A percentile compares a stretch with the other conserved stretches of the same genome.
phyloP scores from a whole-genome alignment of 352 stramenopile species.

The Pythium rhizo-oryzae region DNA sequence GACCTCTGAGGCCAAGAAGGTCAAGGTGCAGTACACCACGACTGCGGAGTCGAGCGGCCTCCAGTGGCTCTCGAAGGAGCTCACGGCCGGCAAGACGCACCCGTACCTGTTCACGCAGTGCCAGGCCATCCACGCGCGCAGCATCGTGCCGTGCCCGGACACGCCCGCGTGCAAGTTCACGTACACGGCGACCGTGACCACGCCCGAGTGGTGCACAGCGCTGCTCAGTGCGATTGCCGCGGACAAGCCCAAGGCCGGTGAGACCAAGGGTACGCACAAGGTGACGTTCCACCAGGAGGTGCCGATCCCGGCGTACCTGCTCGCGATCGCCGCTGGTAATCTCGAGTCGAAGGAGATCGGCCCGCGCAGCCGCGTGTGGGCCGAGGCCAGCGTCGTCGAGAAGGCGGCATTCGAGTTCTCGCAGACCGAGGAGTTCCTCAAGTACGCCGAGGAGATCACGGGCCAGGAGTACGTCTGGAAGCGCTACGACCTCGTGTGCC shows the following conservation, averaged over 20 bases:
- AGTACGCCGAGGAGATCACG: slow-evolving; percentile 92
- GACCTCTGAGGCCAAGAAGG: slow-evolving; percentile 46
- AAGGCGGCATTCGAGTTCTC: slow-evolving; percentile 87
- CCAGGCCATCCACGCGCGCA: slow-evolving; percentile 95
- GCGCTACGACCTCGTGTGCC: slow-evolving; percentile 97
- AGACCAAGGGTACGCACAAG: slow-evolving; percentile 35
- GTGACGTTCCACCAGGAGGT: slow-evolving; percentile 90
- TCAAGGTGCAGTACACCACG: slow-evolving; percentile 75
- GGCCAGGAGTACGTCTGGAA: slow-evolving; percentile 54
- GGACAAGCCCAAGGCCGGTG: slow-evolving; percentile 41
- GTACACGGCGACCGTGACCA: slow-evolving; percentile 83
- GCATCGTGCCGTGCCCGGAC: slow-evolving; percentile 96
- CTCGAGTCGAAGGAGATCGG: slow-evolving; percentile 90
- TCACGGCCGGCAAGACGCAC: slow-evolving; percentile 93
- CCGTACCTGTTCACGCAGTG: slow-evolving; percentile 96
- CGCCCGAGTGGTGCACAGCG: slow-evolving; percentile 68
- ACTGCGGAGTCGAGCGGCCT: slow-evolving; percentile 14
- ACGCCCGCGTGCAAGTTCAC: slow-evolving; percentile 93
- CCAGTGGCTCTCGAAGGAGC: slow-evolving; percentile 77
- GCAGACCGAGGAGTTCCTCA: slow-evolving; percentile 94
- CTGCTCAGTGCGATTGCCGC: slow-evolving; percentile 90
- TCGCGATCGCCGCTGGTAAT: slow-evolving; percentile 64
- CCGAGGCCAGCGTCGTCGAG: slow-evolving; percentile 76
- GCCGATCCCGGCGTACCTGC: slow-evolving; percentile 17
- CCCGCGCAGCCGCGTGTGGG: slow-evolving; percentile 53